Evolutionary conservation across 2,329 filamentous ascomycete genomes (phyloP), one percentile per base, ranked within the genome.

Genomic region (Curvularia sp.): DNA sequence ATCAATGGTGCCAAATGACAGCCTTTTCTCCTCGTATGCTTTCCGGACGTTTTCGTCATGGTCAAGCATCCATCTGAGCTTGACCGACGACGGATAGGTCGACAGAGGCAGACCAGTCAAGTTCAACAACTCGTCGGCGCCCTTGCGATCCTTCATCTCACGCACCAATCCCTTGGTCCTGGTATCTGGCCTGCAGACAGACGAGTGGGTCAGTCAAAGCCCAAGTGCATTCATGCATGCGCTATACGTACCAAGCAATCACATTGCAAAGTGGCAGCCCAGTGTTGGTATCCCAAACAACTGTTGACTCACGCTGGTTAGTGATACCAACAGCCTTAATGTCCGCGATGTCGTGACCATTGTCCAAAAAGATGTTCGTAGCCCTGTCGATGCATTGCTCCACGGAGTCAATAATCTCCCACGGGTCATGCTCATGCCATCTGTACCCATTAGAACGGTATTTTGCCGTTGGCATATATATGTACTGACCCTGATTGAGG

Each of bases 361-460:
- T 80, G n/a, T 85, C 81, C 49, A 86, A 78, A 78, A 96, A 96
- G 41, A 88, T 80, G 70, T 87, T 85, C 58, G 89, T 86, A 0
- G 91, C 91, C 63, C 87, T 86, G 66, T 92, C 89, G 66, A 96
- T 93, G 77, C 93, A 97, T 61, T 84, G 84, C 71, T 92, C 86
- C 30, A 94, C 91, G 1, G 91, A 90, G 53, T 82, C 80, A 45
- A 96, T 82, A 53, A 97, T 86, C 72, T 92, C 91, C 49, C 86
- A 79, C 4, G 93, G 91, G 70, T 96, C 89, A 73, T 96, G 92
- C 76, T 97, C 93, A 76, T 96, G 91, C 92, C 91, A 96, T 77
- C 90, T 93, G 74, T 30, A 54, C 54, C 32, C 53, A 58, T 73
- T 53, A 72, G 66, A 41, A 32, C 39, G 54, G 21, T 32, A 42